Conservation (phyloP, 1,139 yeast species). For the Pichia sp. region DNA sequence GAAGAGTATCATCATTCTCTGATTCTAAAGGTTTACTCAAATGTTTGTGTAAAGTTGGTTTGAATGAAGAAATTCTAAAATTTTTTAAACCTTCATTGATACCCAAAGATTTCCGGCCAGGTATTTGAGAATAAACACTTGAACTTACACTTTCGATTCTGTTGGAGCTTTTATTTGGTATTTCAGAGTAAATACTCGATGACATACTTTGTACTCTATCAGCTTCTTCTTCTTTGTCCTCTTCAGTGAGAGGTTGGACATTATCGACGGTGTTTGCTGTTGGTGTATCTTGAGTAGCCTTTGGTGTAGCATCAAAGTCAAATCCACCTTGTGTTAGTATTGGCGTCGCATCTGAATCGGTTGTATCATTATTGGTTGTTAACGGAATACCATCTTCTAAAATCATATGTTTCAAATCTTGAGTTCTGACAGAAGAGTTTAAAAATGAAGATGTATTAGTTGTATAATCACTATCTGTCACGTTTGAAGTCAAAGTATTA, state of each 20-base stretch:
- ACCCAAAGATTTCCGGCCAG: constrained; percentile 3
- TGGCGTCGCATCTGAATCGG: constrained; percentile 10
- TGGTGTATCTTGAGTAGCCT: too few species aligned
- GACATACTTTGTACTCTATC: constrained; percentile 14
- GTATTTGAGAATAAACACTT: constrained; percentile 19
- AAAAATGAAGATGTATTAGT: constrained; percentile 11
- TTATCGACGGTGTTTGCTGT: too few species aligned
- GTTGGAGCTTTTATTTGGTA: constrained; percentile 6
- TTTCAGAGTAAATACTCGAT: constrained; percentile 17
- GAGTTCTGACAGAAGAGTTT: constrained; percentile 14
- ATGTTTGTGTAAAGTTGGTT: constrained; percentile 12
- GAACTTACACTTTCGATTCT: constrained; percentile 16
- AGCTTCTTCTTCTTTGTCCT: constrained; percentile 1
- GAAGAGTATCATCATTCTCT: background rate
- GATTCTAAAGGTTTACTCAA: constrained; percentile 8
- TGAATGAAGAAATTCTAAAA: constrained; percentile 15
- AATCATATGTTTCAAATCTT: constrained; percentile 7
- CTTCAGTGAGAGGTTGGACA: constrained; percentile 8
- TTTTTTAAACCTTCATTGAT: constrained; percentile 9
- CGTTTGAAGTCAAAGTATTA: background rate
- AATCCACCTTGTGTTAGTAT: constrained; percentile 2
- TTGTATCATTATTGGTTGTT: background rate
- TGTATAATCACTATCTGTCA: constrained; percentile 1
- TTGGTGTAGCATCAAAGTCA: constrained; percentile 10
- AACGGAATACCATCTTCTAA: background rate